These are phyloP conservation scores for Fusarium nelsonii DNA, from an alignment of 2,329 filamentous ascomycete genomes.

Conservation along the genomic window DNA sequence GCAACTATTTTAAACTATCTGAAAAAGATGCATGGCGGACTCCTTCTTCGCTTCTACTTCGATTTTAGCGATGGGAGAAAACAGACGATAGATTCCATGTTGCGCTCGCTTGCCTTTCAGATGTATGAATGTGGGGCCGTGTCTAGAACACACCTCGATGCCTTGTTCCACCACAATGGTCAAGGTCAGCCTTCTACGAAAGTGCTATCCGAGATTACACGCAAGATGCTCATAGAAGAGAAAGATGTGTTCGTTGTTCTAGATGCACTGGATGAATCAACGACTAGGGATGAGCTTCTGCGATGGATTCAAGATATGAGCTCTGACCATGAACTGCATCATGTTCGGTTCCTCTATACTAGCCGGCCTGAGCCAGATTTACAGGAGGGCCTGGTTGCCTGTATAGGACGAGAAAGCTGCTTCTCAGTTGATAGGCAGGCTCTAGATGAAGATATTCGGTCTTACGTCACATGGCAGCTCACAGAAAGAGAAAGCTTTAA, in stretches of 20 bases:
- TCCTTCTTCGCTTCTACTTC: slow-evolving; percentile 44
- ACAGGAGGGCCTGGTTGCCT: slow-evolving; percentile 1
- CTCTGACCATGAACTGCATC: neutral
- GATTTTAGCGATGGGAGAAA: neutral
- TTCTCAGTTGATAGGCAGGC: slow-evolving; percentile 26
- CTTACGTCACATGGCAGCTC: slow-evolving; percentile 24
- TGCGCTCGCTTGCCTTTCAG: neutral
- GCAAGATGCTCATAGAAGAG: neutral
- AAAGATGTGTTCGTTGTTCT: neutral
- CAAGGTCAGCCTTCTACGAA: neutral
- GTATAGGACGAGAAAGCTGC: slow-evolving; percentile 35
- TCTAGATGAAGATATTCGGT: slow-evolving; percentile 35
- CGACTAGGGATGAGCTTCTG: neutral
- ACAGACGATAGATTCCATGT: neutral
- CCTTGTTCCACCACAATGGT: neutral
- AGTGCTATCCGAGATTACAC: neutral
- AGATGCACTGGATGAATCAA: neutral
- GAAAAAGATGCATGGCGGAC: neutral
- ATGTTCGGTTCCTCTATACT: slow-evolving; percentile 34
- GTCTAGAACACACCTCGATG: neutral
- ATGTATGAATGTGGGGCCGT: neutral
- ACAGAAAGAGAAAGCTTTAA: slow-evolving; percentile 31
- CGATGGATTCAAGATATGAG: neutral
- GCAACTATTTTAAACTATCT: slow-evolving; percentile 36
- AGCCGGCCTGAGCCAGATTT: slow-evolving; percentile 39